A percentile compares a stretch with the other conserved stretches of the same genome.
phyloP scores from a whole-genome alignment of 164 flowering plant species.

The Berberis vulgaris region DNA sequence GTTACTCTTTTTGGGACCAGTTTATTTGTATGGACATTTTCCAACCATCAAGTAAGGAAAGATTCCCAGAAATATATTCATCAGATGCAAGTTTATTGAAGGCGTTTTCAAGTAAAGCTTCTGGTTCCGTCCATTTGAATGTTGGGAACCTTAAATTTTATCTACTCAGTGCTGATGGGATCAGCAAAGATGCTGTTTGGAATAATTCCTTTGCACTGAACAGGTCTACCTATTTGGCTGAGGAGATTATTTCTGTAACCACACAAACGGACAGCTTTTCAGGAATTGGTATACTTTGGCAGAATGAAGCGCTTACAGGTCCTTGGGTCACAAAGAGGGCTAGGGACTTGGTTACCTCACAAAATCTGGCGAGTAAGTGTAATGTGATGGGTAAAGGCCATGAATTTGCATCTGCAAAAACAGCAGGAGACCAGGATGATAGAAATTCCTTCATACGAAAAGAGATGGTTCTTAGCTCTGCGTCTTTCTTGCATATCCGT shows the following conservation, averaged over 20 bases:
- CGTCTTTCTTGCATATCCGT: conserved; percentile 37
- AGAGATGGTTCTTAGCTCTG: conserved; percentile 67
- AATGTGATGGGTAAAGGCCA: conserved; percentile 35
- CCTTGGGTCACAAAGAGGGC: conserved; percentile 63
- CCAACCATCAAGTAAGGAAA: conserved; percentile 25
- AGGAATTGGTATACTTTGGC: conserved; percentile 66
- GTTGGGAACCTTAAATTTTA: conserved; percentile 42
- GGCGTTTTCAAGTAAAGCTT: conserved; percentile 20
- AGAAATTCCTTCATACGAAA: conserved; percentile 31
- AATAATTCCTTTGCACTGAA: conserved; percentile 6
- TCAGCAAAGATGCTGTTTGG: conserved; percentile 13
- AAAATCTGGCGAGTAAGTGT: conserved; percentile 29
- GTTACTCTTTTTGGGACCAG: conserved; percentile 40
- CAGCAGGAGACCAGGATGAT: conserved; percentile 41
- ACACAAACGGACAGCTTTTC: conserved; percentile 24
- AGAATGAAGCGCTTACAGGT: conserved; percentile 56
- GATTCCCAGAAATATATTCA: conserved; percentile 9
- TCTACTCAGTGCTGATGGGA: conserved; percentile 26
- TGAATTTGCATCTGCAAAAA: conserved; percentile 64
- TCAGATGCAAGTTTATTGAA: conserved; percentile 19
- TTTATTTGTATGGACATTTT: conserved; percentile 66
- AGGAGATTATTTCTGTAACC: conserved; percentile 37
- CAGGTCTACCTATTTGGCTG: conserved; percentile 27
- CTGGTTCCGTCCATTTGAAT: conserved; percentile 46
- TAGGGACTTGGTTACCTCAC: conserved; percentile 46